Evolutionary conservation across 805 yeast species (phyloP), one percentile per base, ranked within the genome.

Genomic region (Monosporozyma unispora): DNA sequence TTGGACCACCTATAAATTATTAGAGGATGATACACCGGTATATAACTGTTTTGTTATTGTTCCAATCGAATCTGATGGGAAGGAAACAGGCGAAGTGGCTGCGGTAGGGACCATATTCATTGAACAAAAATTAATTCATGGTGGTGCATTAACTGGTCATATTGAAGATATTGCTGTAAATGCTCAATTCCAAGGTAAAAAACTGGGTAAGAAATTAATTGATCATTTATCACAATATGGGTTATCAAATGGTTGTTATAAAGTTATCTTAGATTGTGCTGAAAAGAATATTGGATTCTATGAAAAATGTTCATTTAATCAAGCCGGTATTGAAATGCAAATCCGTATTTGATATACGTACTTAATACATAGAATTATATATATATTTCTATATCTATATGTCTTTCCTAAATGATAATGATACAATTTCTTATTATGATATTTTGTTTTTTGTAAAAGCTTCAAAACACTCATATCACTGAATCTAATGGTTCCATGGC

Each of bases 141-240:
- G 71, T 38, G 81, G 93, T 64, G 95, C 96, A 0, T 67, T 75
- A 47, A 95, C 87, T 4, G 98, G 98, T 1, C 98, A 91, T 69
- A 84, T 91, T 54, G 99, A 91, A 62, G 99, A 91, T 64, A 91
- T 91, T 52, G 84, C 97, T 0, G 95, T 91, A 3, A 74, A 80
- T 18, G 62, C 65, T 28, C 69, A 74, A 18, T 86, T 86, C 62
- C 97, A 90, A 61, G 99, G 99, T 6, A 81, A 83, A 62, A 79
- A 79, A 57, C 70, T 91, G 44, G 99, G 99, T 0, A 71, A 74
- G 56, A 68, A 74, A 16, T 64, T 91, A 67, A 86, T 91, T 55
- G 70, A 73, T 16, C 70, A 77, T 8, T 72, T 91, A 61, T 76
- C 82, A 3, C 69, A 71, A 22, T 61, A 85, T 28, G 96, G 86